Evolutionary conservation across 2,329 filamentous ascomycete species (phyloP).

Genomic region (Sporothrix mexicana): DNA sequence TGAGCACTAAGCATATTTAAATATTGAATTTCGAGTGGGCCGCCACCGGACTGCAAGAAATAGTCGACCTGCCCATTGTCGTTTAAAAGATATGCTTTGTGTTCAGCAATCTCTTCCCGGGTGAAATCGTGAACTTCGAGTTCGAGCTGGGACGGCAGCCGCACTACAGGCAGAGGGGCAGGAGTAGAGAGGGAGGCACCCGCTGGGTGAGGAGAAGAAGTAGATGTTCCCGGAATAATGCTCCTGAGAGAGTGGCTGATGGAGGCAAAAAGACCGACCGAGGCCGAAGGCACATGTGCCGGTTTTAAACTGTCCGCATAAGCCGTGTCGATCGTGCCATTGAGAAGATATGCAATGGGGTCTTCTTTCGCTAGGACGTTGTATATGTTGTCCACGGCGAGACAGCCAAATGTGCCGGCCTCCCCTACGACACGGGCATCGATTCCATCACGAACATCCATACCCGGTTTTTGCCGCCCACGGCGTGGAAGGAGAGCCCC

Average conservation of each 20-base stretch:
- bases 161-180: constrained; percentile 46
- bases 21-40: constrained; percentile 92
- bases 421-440: constrained; percentile 73
- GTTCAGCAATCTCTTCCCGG: constrained; percentile 89
- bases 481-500: constrained; percentile 74
- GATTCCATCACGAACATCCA: constrained; percentile 65
- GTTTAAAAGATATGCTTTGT: constrained; percentile 84
- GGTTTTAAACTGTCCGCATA: constrained; percentile 79
- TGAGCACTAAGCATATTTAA: constrained; percentile 96
- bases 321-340: constrained; percentile 81
- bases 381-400: constrained; percentile 95
- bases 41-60: constrained; percentile 81
- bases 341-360: constrained; percentile 89
- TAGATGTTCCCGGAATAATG: constrained; percentile 61
- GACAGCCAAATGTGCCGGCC: constrained; percentile 80
- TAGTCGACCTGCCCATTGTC: constrained; percentile 97
- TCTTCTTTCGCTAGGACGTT: constrained; percentile 78
- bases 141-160: constrained; percentile 74
- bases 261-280: constrained; percentile 67
- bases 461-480: constrained; percentile 76
- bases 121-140: constrained; percentile 95
- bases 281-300: constrained; percentile 78
- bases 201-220: constrained; percentile 24
- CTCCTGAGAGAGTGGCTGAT: constrained; percentile 67
- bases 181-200: constrained; percentile 43